phyloP scores from a whole-genome alignment of 2,329 filamentous ascomycete genomes.

The Didymellaceae sp. region DNA sequence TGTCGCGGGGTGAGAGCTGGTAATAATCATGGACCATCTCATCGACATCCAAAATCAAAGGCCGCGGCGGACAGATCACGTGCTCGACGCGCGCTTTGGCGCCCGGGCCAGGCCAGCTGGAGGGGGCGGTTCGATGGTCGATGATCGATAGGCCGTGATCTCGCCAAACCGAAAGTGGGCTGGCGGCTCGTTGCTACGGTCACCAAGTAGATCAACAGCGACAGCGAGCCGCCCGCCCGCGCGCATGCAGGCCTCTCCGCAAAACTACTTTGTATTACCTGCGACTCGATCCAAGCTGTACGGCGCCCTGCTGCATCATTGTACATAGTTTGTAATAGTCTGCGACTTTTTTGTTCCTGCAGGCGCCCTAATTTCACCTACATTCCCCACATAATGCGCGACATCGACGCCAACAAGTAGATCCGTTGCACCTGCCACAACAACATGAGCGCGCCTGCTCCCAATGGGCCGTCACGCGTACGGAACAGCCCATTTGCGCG shows the following conservation, averaged over 20 bases:
- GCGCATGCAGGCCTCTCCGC: slow-evolving; percentile 19
- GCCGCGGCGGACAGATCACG: slow-evolving; percentile 14
- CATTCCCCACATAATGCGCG: slow-evolving; percentile 34
- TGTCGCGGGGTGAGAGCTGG: slow-evolving; percentile 1
- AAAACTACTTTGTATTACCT: slow-evolving; percentile 20
- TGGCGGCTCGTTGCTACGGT: slow-evolving; percentile 23
- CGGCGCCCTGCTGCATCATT: slow-evolving; percentile 27
- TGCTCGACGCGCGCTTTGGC: slow-evolving; percentile 5
- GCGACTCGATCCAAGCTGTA: slow-evolving; percentile 15
- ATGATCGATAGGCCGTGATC: slow-evolving; percentile 1
- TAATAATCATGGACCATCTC: background rate
- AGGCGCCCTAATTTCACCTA: slow-evolving; percentile 12
- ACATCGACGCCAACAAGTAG: slow-evolving; percentile 26
- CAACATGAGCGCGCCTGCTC: slow-evolving; percentile 62
- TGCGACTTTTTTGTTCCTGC: slow-evolving; percentile 17
- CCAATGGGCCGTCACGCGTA: slow-evolving; percentile 68
- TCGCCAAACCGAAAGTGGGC: slow-evolving; percentile 2
- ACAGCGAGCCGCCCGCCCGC: slow-evolving; percentile 16
- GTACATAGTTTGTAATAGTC: slow-evolving; percentile 35
- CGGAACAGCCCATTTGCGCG: slow-evolving; percentile 78
- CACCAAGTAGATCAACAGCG: slow-evolving; percentile 30
- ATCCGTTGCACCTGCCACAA: slow-evolving; percentile 29
- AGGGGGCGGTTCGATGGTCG: background rate
- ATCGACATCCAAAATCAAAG: slow-evolving; percentile 16
- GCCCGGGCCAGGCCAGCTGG: too few relatives aligned